Evolutionary conservation across 179 eudicot genomes (phyloP).

Genomic region (Patellifolia procumbens): DNA sequence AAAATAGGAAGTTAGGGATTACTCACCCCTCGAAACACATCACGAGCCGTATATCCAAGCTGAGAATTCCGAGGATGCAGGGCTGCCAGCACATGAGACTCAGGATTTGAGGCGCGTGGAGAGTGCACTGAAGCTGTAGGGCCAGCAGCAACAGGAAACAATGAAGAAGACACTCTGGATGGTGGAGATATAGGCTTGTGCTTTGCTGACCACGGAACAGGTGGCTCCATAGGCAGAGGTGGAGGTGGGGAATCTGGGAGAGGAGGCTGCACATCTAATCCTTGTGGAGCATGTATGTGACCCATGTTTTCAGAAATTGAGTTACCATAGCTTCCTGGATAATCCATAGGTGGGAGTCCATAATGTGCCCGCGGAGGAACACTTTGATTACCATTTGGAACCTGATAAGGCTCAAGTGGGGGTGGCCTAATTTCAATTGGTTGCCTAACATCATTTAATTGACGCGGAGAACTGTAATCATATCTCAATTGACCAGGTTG

Average conservation of each 20-base stretch:
- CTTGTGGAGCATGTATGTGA: conserved; percentile 32
- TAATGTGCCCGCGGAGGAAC: conserved; percentile 24
- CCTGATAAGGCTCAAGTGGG: conserved; percentile 28
- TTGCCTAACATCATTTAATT: conserved; percentile 29
- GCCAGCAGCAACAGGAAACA: conserved; percentile 51
- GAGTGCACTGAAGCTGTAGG: conserved; percentile 39
- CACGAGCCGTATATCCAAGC: conserved; percentile 32
- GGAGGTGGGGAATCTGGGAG: conserved; percentile 80
- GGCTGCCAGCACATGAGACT: conserved; percentile 35
- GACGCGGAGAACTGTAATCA: conserved; percentile 37
- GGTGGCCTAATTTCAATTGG: conserved; percentile 32
- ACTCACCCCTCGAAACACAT: conserved; percentile 52
- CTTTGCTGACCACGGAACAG: conserved; percentile 41
- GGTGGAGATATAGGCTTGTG: conserved; percentile 41
- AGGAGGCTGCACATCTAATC: conserved; percentile 54
- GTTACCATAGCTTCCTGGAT: conserved; percentile 34
- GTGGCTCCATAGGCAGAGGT: conserved; percentile 59
- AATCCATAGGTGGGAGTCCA: conserved; percentile 31
- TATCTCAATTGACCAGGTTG: conserved; percentile 40
- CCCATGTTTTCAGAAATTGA: conserved; percentile 23
- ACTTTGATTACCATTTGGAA: conserved; percentile 31
- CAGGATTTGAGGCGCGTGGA: conserved; percentile 40
- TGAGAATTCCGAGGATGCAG: conserved; percentile 37
- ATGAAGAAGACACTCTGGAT: conserved; percentile 37
- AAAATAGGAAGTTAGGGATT: background rate